phyloP scores from a whole-genome alignment of 495 filamentous ascomycete genomes.

The Mycothermus thermophilus region DNA sequence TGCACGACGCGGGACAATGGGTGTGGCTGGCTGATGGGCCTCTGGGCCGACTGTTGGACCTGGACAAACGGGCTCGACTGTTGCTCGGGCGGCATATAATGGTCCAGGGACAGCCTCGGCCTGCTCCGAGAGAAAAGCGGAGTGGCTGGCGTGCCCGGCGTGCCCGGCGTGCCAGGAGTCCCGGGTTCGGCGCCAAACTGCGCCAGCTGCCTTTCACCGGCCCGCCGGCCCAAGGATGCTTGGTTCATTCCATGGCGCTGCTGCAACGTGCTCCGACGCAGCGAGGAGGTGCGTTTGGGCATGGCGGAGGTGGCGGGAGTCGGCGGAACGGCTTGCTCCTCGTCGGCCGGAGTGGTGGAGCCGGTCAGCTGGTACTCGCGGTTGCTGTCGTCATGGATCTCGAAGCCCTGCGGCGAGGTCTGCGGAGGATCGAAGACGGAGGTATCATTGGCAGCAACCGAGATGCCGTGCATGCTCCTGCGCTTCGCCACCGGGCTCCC shows the following conservation, averaged over 20 bases:
- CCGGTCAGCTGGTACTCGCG: conserved; percentile 32
- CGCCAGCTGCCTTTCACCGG: conserved; percentile 30
- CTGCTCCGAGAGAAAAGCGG: conserved; percentile 38
- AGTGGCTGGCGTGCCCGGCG: no score
- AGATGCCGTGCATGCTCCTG: conserved; percentile 60
- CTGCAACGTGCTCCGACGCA: conserved; percentile 76
- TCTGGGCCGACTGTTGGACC: conserved; percentile 41
- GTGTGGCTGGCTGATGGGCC: conserved; percentile 48
- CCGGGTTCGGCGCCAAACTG: conserved; percentile 33
- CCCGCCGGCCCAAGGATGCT: conserved; percentile 40
- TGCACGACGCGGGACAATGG: conserved; percentile 77
- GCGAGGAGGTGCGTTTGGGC: conserved; percentile 48
- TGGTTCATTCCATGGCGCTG: conserved; percentile 55
- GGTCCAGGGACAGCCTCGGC: conserved; percentile 65
- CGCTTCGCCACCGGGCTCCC: conserved; percentile 80
- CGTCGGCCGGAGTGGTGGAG: conserved; percentile 13
- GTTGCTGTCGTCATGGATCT: conserved; percentile 32
- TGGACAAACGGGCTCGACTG: conserved; percentile 52
- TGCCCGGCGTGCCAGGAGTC: no score
- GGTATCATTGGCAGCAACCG: conserved; percentile 42
- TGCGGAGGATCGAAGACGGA: conserved; percentile 51
- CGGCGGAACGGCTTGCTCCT: conserved; percentile 18
- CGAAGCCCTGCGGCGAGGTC: conserved; percentile 21
- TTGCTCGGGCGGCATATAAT: conserved; percentile 44
- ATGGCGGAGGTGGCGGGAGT: conserved; percentile 17